Evolutionary conservation across 2,329 filamentous ascomycete species (phyloP).

Genomic region (Pseudogymnoascus sp.): DNA sequence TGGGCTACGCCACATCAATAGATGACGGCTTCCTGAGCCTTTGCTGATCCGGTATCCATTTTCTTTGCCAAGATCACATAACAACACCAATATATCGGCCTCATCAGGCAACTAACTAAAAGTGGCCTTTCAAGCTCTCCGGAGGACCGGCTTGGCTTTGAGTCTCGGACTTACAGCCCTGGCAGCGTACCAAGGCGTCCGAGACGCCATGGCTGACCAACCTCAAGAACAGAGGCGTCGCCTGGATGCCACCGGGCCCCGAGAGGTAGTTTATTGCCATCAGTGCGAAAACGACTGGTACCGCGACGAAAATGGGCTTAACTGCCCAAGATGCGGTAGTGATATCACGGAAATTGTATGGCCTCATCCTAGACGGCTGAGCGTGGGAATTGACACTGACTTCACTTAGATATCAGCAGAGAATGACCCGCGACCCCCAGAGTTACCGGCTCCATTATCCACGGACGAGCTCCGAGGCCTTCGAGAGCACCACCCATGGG

Average conservation of each 20-base stretch:
- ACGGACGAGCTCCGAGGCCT: slow-evolving; percentile 16
- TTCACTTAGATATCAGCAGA: not conserved
- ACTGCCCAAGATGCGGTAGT: slow-evolving; percentile 68
- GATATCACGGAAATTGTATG: slow-evolving; percentile 80
- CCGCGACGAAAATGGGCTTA: slow-evolving; percentile 57
- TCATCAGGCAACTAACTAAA: slow-evolving; percentile 26
- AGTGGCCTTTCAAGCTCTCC: slow-evolving; percentile 50
- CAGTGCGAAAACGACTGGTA: slow-evolving; percentile 76
- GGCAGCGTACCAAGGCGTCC: slow-evolving; percentile 44
- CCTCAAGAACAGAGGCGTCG: slow-evolving; percentile 25
- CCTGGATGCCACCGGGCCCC: slow-evolving; percentile 43
- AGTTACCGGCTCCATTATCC: slow-evolving; percentile 20
- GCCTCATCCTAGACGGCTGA: not conserved
- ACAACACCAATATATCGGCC: not conserved
- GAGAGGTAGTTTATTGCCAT: slow-evolving; percentile 82
- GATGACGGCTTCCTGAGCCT: slow-evolving; percentile 1
- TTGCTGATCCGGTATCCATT: not conserved
- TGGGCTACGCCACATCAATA: slow-evolving; percentile 2
- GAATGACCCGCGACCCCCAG: slow-evolving; percentile 54
- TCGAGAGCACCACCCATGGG: slow-evolving; percentile 25
- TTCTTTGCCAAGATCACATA: not conserved
- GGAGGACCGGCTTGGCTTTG: slow-evolving; percentile 46
- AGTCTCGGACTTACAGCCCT: slow-evolving; percentile 53
- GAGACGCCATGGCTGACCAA: slow-evolving; percentile 33
- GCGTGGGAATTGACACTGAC: not conserved